Evolutionary conservation across 768 basidiomycete genomes (phyloP).

Genomic region (Russula ochroleuca): DNA sequence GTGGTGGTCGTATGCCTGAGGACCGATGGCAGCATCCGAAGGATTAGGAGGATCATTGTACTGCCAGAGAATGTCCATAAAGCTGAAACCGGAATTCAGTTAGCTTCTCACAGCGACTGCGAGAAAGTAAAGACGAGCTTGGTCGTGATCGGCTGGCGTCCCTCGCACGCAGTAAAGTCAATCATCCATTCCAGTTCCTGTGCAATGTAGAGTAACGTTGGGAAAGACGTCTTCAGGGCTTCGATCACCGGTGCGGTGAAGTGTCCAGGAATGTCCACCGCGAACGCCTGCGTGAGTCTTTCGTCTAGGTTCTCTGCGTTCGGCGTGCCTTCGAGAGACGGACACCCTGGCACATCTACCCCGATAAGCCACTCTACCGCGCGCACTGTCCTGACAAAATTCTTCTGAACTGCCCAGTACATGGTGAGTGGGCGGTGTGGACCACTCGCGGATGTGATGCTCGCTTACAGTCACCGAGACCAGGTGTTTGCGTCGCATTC

Average conservation of each 20-base stretch:
- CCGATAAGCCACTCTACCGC: constrained; percentile 22
- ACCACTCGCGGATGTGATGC: neutral
- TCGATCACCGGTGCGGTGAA: constrained; percentile 4
- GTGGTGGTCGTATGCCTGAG: constrained; percentile 75
- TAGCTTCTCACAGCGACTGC: neutral
- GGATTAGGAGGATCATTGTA: constrained; percentile 65
- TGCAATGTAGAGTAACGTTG: constrained; percentile 9
- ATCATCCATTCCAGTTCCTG: neutral
- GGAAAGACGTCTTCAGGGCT: constrained; percentile 12
- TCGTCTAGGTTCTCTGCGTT: neutral
- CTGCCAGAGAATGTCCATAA: constrained; percentile 83
- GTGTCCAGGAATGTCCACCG: constrained; percentile 7
- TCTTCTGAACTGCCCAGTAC: constrained; percentile 5
- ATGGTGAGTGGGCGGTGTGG: neutral
- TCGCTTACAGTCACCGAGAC: constrained; percentile 61
- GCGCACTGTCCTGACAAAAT: constrained; percentile 9
- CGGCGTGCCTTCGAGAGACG: neutral
- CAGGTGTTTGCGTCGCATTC: constrained; percentile 63
- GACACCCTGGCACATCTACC: neutral
- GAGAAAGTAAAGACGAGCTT: constrained; percentile 1
- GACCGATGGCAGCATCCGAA: constrained; percentile 60
- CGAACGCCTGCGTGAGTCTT: neutral
- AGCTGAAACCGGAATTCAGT: constrained; percentile 41
- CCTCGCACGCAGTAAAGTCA: constrained; percentile 5
- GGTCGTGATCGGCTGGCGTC: constrained; percentile 14